Conservation (phyloP, 805 yeast genomes). For the Wickerhamomyces alni region DNA sequence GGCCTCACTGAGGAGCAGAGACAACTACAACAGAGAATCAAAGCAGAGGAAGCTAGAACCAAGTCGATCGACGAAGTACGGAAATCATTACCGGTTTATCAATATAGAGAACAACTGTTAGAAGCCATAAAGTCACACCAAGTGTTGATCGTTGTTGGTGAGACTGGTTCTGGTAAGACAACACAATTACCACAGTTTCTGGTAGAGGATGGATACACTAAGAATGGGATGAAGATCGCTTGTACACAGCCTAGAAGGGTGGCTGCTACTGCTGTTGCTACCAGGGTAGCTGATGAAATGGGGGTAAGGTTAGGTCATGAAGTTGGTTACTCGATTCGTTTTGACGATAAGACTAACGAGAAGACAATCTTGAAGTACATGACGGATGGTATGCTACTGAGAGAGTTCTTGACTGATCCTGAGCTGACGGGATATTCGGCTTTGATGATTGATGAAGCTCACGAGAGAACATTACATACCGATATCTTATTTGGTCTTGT, state of each 20-base stretch:
- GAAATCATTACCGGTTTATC: slow-evolving; percentile 69
- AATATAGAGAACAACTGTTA: slow-evolving; percentile 53
- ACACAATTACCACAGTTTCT: slow-evolving; percentile 89
- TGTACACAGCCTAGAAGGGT: slow-evolving; percentile 96
- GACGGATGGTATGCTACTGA: slow-evolving; percentile 91
- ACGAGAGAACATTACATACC: slow-evolving; percentile 91
- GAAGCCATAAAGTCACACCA: slow-evolving; percentile 57
- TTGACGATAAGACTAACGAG: slow-evolving; percentile 69
- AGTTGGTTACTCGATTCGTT: slow-evolving; percentile 86
- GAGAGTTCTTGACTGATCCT: slow-evolving; percentile 81
- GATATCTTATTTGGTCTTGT: slow-evolving; percentile 76
- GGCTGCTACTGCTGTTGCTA: slow-evolving; percentile 88
- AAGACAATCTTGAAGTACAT: slow-evolving; percentile 77
- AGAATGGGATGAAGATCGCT: slow-evolving; percentile 55
- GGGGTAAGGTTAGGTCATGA: slow-evolving; percentile 72
- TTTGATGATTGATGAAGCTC: slow-evolving; percentile 94
- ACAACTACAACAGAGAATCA: slow-evolving; percentile 28
- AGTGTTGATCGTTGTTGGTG: slow-evolving; percentile 72
- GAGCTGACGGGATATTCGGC: slow-evolving; percentile 64
- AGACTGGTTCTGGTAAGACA: slow-evolving; percentile 92
- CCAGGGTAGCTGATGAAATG: slow-evolving; percentile 88
- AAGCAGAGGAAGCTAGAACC: slow-evolving; percentile 29
- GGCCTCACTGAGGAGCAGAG: slow-evolving; percentile 26
- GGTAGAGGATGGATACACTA: slow-evolving; percentile 73
- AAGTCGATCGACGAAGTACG: slow-evolving; percentile 35